Percentiles rank a stretch among this genome's conserved stretches.
Conservation (phyloP, 2,329 filamentous ascomycete genomes). For the Penicillium sp. region DNA sequence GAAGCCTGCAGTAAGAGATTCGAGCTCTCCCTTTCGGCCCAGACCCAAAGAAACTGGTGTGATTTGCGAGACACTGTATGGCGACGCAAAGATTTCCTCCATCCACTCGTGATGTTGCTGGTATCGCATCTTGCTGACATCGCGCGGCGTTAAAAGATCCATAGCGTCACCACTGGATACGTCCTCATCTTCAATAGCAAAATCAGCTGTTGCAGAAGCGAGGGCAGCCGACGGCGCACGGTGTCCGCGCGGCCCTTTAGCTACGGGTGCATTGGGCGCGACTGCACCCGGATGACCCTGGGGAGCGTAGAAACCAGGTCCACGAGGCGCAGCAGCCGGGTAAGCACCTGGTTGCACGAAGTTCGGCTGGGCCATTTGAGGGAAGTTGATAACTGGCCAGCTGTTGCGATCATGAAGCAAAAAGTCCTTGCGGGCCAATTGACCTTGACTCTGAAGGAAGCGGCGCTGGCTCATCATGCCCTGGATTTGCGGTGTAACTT, state of each 20-base stretch:
- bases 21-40: slow-evolving; percentile 78
- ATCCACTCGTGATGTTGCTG: slow-evolving; percentile 98
- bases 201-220: slow-evolving; percentile 43
- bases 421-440: slow-evolving; percentile 86
- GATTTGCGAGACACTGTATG: slow-evolving; percentile 81
- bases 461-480: slow-evolving; percentile 49
- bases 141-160: slow-evolving; percentile 82
- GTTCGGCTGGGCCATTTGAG: slow-evolving; percentile 52
- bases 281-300: slow-evolving; percentile 29
- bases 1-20: slow-evolving; percentile 77
- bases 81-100: slow-evolving; percentile 92
- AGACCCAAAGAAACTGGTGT: slow-evolving; percentile 82
- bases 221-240: slow-evolving; percentile 42
- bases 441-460: slow-evolving; percentile 68
- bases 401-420: slow-evolving; percentile 86
- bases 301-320: slow-evolving; percentile 38
- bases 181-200: slow-evolving; percentile 78
- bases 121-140: slow-evolving; percentile 83
- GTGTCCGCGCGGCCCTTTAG: slow-evolving; percentile 43
- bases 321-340: slow-evolving; percentile 35
- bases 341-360: slow-evolving; percentile 51
- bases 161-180: slow-evolving; percentile 83
- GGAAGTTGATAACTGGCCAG: slow-evolving; percentile 81
- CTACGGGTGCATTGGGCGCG: slow-evolving; percentile 24
- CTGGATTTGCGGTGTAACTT: slow-evolving; percentile 42